Base-by-base conservation (phyloP, 148 eudicot species). In the Vaccinium myrtillus region DNA sequence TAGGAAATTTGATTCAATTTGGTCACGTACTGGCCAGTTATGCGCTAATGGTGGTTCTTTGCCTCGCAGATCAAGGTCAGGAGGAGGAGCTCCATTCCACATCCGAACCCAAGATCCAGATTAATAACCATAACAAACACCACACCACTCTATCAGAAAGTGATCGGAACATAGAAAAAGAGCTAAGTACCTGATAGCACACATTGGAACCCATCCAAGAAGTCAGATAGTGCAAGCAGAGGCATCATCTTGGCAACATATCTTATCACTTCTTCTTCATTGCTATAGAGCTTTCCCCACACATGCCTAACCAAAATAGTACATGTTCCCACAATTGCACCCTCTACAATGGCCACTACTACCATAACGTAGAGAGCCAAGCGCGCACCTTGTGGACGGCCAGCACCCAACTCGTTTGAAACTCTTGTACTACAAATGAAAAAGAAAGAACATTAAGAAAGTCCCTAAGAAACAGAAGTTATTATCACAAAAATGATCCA, bases 361-460 rank as follows among this genome's bases (percentile, higher is more conserved):
- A 88, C 93, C 90, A 90, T 89, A 79, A 94, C 92, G 50, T 53
- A 46, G 36, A 94, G 51, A 1, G 94, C 94, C 84, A 89, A 79
- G 75, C 90, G 92, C 10, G 94, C 94, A 19, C 89, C 89, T 82
- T 87, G 43, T 58, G 97, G 90, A 53, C 81, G 77, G 14, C 89
- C 94, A 56, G 94, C 95, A 3, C 97, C 97, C 80, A 94, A 77
- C 83, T 94, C 97, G 75, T 94, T 94, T 14, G 97, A 91, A 61
- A 94, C 94, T 81, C 95, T 86, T 50, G 94, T 94, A 82, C 97
- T 93, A 86, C 71, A 79, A 58, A n/a, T 48, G 18, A 74, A 73
- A 19, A 73, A 5, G 8, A 16, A 54, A 30, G 23, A 21, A 5
- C 8, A 18, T 56, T 16, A 56, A 18, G 1, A 30, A 30, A 79